Conservation (phyloP, 1,139 yeast species). For the Pneumocystis wakefieldiae region DNA sequence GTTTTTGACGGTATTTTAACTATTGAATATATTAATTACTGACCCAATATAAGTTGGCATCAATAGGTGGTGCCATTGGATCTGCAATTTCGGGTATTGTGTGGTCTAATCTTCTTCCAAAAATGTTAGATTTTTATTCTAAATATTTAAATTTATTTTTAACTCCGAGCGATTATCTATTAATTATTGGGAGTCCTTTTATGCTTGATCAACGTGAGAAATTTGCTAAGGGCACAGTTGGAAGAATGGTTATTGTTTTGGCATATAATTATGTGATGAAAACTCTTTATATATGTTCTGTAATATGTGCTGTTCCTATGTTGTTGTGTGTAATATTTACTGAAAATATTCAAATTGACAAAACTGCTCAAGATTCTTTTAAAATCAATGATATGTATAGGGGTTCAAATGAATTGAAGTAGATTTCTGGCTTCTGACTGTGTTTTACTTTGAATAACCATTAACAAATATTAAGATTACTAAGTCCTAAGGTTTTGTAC, state of each 20-base stretch:
- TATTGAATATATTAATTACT: neutral
- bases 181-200: neutral
- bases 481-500: neutral
- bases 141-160: neutral
- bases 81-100: constrained; percentile 46
- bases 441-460: neutral
- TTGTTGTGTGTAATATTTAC: neutral
- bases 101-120: constrained; percentile 40
- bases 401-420: neutral
- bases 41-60: neutral
- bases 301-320: neutral
- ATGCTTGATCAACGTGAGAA: neutral
- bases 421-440: neutral
- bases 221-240: neutral
- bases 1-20: constrained; percentile 41
- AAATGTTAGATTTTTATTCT: constrained; percentile 17
- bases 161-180: neutral
- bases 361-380: neutral
- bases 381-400: neutral
- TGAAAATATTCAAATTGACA: neutral
- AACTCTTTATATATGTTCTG: neutral
- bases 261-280: neutral
- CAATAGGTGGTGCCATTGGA: constrained; percentile 41
- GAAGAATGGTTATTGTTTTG: neutral
- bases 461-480: neutral